Evolutionary conservation across 2,329 filamentous ascomycete species (phyloP), one percentile per base, ranked within the genome.

Genomic region (Mariannaea sp.): DNA sequence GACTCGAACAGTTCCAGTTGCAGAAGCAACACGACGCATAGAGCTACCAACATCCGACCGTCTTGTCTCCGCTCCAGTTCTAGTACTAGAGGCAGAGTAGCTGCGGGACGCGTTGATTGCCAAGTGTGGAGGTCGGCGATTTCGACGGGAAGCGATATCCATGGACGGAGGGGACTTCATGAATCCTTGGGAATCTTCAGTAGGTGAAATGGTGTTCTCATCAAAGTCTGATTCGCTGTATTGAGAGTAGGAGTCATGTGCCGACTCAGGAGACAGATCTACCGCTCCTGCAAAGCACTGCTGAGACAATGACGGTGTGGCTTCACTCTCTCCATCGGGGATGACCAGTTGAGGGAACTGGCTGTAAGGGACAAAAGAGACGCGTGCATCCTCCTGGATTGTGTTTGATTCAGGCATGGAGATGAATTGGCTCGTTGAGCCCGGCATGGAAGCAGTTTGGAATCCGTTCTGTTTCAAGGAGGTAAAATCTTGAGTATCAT

Each of bases 11-110:
- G 69, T 65, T 5, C 80, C 77, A 4, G 74, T 77, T 7, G 78
- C 74, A 2, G 81, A 84, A 12, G 77, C 76, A 36, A 83, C 81
- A 35, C 81, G 77, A 19, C 80, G 76, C 70, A 84, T 80, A 2
- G 79, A 76, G 54, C 75, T 75, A 2, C 74, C 70, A 14, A 73
- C 69, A 19, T 82, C 79, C 14, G 70, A 59, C 26, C 78, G 71
- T 60, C 75, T 75, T 14, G 73, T 66, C n/a, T 83, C 81, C 5
- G 78, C 59, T 2, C 73, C 77, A 1, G 78, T 78, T 66, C 77
- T 79, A 7, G 79, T 75, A 3, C 71, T 72, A 20, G 64, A 69
- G 3, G 59, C 74, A 0, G 78, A 75, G 33, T 71, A 75, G 57
- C 71, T 77, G 45, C 78, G 75, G 16, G 78, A 68, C 7, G 77